Evolutionary conservation across 2,329 filamentous ascomycete genomes (phyloP).

Genomic region (Aspergillus fructus): DNA sequence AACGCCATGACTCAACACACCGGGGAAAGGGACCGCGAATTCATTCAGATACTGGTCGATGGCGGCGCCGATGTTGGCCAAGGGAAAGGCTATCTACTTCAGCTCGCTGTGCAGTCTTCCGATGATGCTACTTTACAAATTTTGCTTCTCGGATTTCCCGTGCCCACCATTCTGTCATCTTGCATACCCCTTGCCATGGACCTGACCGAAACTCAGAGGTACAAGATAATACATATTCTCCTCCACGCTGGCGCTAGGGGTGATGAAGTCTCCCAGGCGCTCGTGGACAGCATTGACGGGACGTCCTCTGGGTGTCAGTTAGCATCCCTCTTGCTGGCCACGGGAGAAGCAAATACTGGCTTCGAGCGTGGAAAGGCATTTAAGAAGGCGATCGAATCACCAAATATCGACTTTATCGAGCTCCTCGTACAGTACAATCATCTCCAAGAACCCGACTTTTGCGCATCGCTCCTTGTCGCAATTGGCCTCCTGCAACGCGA

Average conservation of each 20-base stretch:
- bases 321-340: neutral
- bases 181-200: constrained; percentile 2
- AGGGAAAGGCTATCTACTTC: neutral
- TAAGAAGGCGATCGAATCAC: constrained; percentile 1
- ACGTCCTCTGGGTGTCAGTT: neutral
- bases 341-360: constrained; percentile 5
- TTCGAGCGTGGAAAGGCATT: constrained; percentile 1
- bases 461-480: constrained; percentile 6
- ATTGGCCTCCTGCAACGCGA: constrained; percentile 4
- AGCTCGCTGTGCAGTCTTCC: neutral
- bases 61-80: constrained; percentile 8
- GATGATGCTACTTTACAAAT: neutral
- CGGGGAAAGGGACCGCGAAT: neutral
- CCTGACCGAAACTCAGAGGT: neutral
- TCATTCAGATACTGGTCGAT: constrained; percentile 3
- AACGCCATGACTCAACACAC: neutral
- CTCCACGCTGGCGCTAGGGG: constrained; percentile 5
- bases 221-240: constrained; percentile 7
- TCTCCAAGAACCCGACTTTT: constrained; percentile 1
- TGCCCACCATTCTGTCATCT: neutral
- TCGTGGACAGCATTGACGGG: constrained; percentile 7
- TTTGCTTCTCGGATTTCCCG: constrained; percentile 8
- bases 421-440: constrained; percentile 8
- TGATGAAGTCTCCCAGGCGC: constrained; percentile 3
- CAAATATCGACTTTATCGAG: constrained; percentile 1